Conservation (phyloP, 2,329 filamentous ascomycete genomes). For the Penicillium sp. region DNA sequence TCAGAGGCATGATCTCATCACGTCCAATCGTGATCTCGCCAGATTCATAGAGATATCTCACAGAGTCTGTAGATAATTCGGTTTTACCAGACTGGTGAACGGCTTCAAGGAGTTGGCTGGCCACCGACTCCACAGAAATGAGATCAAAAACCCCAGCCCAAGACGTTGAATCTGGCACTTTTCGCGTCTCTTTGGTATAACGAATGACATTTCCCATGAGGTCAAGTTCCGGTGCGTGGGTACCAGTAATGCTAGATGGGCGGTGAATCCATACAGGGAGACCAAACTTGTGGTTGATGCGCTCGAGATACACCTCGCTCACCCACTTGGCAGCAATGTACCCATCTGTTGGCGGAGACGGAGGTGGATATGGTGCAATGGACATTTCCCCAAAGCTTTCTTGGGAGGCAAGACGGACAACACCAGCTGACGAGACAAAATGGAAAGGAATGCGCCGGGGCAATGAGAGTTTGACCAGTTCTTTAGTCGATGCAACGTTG, state of each 20-base stretch:
- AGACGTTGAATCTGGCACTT: conserved; percentile 14
- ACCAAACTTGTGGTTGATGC: conserved; percentile 10
- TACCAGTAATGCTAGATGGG: conserved; percentile 23
- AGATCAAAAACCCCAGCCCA: conserved; percentile 23
- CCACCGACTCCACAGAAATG: conserved; percentile 20
- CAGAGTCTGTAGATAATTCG: not conserved
- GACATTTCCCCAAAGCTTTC: conserved; percentile 17
- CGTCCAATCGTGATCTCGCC: conserved; percentile 18
- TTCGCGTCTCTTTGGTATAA: conserved; percentile 15
- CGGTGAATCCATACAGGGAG: conserved; percentile 34
- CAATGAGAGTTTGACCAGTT: conserved; percentile 25
- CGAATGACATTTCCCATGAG: conserved; percentile 23
- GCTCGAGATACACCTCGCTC: conserved; percentile 39
- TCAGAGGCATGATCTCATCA: conserved; percentile 17
- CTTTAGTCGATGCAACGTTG: conserved; percentile 29
- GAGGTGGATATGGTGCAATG: conserved; percentile 21
- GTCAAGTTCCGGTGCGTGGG: conserved; percentile 19
- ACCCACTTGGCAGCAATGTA: conserved; percentile 43
- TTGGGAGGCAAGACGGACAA: conserved; percentile 14
- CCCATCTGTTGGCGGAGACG: conserved; percentile 31
- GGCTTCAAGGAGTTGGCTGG: conserved; percentile 13
- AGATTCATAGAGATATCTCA: conserved; percentile 14
- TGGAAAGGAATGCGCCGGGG: conserved; percentile 28
- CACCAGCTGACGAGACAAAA: conserved; percentile 29
- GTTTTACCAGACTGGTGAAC: conserved; percentile 8